Percentiles rank a stretch among this genome's conserved stretches.
These are phyloP conservation scores for Urochloa ruziziensis DNA, from an alignment of 176 grass and related monocot species.

Conservation along the genomic window DNA sequence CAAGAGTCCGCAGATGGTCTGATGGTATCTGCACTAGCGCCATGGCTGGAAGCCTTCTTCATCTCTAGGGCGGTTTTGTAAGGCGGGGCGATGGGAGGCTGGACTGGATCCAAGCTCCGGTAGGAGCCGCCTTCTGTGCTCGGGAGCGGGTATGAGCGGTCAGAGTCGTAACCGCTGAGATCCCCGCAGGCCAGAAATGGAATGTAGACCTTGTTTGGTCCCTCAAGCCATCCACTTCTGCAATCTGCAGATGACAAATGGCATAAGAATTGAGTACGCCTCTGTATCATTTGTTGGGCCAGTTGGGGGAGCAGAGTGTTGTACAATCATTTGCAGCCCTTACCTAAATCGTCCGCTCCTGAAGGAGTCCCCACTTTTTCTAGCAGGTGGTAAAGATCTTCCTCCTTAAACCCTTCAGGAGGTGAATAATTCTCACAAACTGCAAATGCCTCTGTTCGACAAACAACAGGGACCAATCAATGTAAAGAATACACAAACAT, in stretches of 20 bases:
- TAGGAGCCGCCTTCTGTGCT: constrained; percentile 40
- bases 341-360: constrained; percentile 51
- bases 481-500: not conserved
- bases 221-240: constrained; percentile 86
- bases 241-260: constrained; percentile 55
- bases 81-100: constrained; percentile 78
- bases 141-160: constrained; percentile 73
- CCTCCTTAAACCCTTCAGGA: constrained; percentile 81
- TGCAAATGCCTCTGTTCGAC: constrained; percentile 82
- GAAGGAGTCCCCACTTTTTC: constrained; percentile 94
- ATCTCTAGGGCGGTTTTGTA: constrained; percentile 80
- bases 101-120: constrained; percentile 74
- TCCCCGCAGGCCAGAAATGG: constrained; percentile 89
- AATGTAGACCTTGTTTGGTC: constrained; percentile 82
- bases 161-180: constrained; percentile 81
- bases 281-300: not conserved
- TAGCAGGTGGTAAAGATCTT: constrained; percentile 80
- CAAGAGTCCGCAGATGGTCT: constrained; percentile 32
- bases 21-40: constrained; percentile 14
- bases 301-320: not conserved
- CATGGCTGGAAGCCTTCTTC: constrained; percentile 64
- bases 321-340: not conserved
- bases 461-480: not conserved
- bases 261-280: not conserved
- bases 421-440: constrained; percentile 89